Conservation (phyloP, 176 grass and related monocot species). For the Carex kokanica region DNA sequence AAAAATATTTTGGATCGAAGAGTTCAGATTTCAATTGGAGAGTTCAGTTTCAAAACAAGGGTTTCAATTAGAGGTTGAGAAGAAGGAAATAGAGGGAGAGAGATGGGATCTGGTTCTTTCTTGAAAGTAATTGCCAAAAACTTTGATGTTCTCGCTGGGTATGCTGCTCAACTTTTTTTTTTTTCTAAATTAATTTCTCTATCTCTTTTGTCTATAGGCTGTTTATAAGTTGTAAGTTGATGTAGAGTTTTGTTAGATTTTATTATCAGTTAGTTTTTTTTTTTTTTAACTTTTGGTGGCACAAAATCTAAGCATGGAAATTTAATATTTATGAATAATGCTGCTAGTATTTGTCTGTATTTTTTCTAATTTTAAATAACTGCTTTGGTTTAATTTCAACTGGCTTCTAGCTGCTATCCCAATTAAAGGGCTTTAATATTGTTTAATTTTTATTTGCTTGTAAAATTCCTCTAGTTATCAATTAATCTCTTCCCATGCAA, state of each 20-base stretch:
- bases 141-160: constrained; percentile 85
- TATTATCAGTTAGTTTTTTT: not conserved
- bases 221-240: not conserved
- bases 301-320: not conserved
- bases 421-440: not conserved
- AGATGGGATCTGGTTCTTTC: constrained; percentile 93
- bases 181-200: not conserved
- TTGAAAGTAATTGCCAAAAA: constrained; percentile 80
- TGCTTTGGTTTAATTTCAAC: not conserved
- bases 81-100: not conserved
- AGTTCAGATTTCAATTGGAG: not conserved
- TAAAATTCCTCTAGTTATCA: not conserved
- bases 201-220: not conserved
- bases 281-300: not conserved
- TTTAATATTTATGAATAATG: not conserved
- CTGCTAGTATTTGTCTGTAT: not conserved
- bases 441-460: constrained; percentile 3
- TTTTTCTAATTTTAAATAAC: not conserved
- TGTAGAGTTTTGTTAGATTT: not conserved
- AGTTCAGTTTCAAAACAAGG: not conserved
- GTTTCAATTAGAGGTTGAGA: not conserved
- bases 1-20: not conserved
- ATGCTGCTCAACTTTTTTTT: not conserved
- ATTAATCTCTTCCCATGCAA: not conserved
- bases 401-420: not conserved